Evolutionary conservation across 1,284 basidiomycete species (phyloP).

Genomic region (Rhodotorula mucilaginosa): DNA sequence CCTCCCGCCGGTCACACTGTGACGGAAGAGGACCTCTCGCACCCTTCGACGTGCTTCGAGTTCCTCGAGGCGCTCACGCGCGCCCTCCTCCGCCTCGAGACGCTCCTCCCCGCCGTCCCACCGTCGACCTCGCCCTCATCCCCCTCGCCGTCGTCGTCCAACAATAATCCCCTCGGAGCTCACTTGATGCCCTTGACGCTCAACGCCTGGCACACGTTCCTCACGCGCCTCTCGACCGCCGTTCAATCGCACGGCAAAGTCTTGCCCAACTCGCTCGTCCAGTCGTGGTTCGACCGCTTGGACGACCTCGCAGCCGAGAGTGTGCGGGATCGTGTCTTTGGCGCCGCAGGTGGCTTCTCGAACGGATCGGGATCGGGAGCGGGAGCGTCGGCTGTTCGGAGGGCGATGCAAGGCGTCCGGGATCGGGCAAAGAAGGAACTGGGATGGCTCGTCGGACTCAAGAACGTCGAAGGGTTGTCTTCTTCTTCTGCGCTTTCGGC

Average conservation of each 20-base stretch:
- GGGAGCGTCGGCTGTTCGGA: constrained; percentile 19
- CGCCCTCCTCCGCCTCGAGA: constrained; percentile 26
- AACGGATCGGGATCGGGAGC: too few species aligned
- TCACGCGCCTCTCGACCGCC: constrained; percentile 33
- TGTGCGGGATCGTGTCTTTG: background rate
- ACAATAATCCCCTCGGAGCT: constrained; percentile 9
- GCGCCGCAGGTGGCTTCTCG: background rate
- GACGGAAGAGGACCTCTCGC: constrained; percentile 31
- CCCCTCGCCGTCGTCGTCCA: background rate
- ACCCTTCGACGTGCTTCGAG: constrained; percentile 42
- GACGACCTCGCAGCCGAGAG: constrained; percentile 27
- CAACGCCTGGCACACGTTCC: constrained; percentile 43
- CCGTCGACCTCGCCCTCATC: background rate
- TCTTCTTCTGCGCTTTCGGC: background rate
- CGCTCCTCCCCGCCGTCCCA: constrained; percentile 16
- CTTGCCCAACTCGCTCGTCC: constrained; percentile 31
- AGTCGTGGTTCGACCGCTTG: constrained; percentile 38
- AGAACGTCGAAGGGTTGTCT: background rate
- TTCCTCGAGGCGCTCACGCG: constrained; percentile 35
- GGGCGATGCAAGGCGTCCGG: constrained; percentile 39
- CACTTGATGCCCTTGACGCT: constrained; percentile 38
- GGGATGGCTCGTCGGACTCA: constrained; percentile 41
- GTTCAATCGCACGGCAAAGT: constrained; percentile 40
- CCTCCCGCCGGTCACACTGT: background rate
- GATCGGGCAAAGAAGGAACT: constrained; percentile 41